phyloP scores from a whole-genome alignment of 345 rosid genomes.

The Rhodamnia rubescens region DNA sequence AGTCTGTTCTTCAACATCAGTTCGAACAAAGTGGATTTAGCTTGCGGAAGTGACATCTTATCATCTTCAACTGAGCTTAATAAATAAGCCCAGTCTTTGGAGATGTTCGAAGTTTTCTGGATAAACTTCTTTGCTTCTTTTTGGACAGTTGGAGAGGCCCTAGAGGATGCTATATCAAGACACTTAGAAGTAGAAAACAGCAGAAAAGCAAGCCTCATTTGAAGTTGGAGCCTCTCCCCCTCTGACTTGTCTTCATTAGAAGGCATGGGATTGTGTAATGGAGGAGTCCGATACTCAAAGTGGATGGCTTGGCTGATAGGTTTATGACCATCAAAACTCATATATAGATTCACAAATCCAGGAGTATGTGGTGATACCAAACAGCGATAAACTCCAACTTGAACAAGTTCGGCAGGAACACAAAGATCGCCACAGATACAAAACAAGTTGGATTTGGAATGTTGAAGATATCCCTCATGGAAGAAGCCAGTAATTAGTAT shows the following conservation, averaged over 20 bases:
- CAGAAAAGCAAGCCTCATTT: conserved; percentile 68
- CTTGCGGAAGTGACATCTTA: conserved; percentile 38
- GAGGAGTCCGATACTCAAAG: conserved; percentile 57
- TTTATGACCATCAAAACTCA: conserved; percentile 68
- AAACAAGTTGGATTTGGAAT: conserved; percentile 42
- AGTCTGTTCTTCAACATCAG: conserved; percentile 61
- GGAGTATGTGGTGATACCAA: conserved; percentile 53
- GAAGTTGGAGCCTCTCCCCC: conserved; percentile 65
- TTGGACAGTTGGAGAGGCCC: conserved; percentile 30
- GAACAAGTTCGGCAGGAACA: conserved; percentile 52
- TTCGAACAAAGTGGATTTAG: conserved; percentile 55
- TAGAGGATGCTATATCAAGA: conserved; percentile 43
- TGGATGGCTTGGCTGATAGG: conserved; percentile 70
- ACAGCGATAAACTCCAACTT: conserved; percentile 82
- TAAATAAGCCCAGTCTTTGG: conserved; percentile 59
- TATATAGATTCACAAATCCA: conserved; percentile 50
- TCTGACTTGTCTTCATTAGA: conserved; percentile 34
- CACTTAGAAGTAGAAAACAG: conserved; percentile 60
- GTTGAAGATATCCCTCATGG: conserved; percentile 42
- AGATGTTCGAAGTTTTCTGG: conserved; percentile 33
- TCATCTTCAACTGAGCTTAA: conserved; percentile 47
- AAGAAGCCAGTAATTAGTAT: conserved; percentile 53
- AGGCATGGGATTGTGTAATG: conserved; percentile 15
- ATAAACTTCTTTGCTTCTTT: conserved; percentile 61
- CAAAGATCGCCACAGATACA: conserved; percentile 66